These are phyloP conservation scores for Starmera stellimalicola DNA, from an alignment of 1,139 yeast genomes.

Conservation along the genomic window DNA sequence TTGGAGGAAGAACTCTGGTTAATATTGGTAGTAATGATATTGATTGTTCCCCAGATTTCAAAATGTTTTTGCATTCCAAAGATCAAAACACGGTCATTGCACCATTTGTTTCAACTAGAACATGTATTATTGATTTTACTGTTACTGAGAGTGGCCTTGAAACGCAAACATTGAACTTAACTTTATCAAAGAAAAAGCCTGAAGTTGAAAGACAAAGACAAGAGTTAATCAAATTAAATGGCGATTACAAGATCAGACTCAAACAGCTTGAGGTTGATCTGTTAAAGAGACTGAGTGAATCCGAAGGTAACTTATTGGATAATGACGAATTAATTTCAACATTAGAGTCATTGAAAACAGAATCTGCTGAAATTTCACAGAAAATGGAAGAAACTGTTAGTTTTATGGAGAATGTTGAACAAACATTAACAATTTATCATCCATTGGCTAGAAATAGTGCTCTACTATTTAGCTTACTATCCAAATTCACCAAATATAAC, in stretches of 20 bases:
- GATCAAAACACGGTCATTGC: conserved; percentile 43
- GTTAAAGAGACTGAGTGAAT: conserved; percentile 45
- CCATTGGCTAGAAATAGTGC: conserved; percentile 52
- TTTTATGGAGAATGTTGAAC: conserved; percentile 46
- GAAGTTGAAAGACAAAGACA: conserved; percentile 53
- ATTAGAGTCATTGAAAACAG: conserved; percentile 56
- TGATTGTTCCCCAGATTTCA: conserved; percentile 60
- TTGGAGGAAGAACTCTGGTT: conserved; percentile 66
- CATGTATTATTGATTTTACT: conserved; percentile 60
- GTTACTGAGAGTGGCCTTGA: conserved; percentile 61
- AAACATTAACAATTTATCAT: conserved; percentile 35
- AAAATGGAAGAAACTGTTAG: conserved; percentile 46
- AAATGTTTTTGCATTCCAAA: conserved; percentile 48
- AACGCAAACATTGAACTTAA: conserved; percentile 48
- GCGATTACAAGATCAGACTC: conserved; percentile 49
- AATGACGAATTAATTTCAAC: conserved; percentile 51
- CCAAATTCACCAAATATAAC: conserved; percentile 32
- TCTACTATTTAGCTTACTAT: conserved; percentile 36
- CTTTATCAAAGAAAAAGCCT: conserved; percentile 51
- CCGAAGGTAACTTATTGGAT: conserved; percentile 60
- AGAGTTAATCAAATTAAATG: conserved; percentile 44
- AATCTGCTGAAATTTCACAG: conserved; percentile 43
- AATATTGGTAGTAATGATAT: conserved; percentile 53
- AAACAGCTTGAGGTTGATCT: conserved; percentile 52
- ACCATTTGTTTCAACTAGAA: conserved; percentile 51